Evolutionary conservation across 1,284 basidiomycete species (phyloP), one percentile per base, ranked within the genome.

Genomic region (Ganoderma meredithae): DNA sequence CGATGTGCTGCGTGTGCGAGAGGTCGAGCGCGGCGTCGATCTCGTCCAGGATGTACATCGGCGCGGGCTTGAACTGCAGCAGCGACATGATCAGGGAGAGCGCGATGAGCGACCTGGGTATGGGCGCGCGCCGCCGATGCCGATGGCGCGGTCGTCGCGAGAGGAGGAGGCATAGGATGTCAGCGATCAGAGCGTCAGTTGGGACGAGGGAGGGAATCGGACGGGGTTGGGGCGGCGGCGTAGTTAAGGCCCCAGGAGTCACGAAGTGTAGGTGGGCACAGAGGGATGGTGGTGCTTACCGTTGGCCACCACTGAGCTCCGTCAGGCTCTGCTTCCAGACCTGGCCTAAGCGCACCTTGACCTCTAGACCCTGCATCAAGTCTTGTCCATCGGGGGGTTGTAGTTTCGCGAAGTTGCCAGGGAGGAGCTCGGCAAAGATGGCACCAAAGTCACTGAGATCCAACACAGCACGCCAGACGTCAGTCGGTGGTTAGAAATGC

Each of bases 1-100:
- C 97, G 71, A 99, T 98, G 80, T 99, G 95, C 77, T 98, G 93
- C 9, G 97, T 99, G 77, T 99, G 97, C 60, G 95, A 96, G 27
- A 99, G 83, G 82, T 99, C 97, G 56, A 98, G 88, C 6, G 97
- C 97, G 0, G 97, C 96, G 81, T 99, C 96, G 75, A 99, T 98
- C 82, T 99, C 98, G 82, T 99, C 98, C 27, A 99, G 88, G 77
- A 99, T 99, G 81, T 99, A 99, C 95, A 99, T 97, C 0, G 96
- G 98, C n/a, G 97, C 97, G 1, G 97, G 96, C 79, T 99, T 98
- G 88, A 99, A 99, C 81, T 99, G 97, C 43, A 99, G 88, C 49
- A 99, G 87, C 0, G 97, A 94, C 96, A 99, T 97, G 84, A 99
- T 99, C 61, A 99, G 86, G 12, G 96, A 98, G 2, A 99, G 87